Percentiles rank a stretch among this genome's conserved stretches.
Conservation (phyloP, 352 stramenopile species). For the Globisporangium okanoganense region DNA sequence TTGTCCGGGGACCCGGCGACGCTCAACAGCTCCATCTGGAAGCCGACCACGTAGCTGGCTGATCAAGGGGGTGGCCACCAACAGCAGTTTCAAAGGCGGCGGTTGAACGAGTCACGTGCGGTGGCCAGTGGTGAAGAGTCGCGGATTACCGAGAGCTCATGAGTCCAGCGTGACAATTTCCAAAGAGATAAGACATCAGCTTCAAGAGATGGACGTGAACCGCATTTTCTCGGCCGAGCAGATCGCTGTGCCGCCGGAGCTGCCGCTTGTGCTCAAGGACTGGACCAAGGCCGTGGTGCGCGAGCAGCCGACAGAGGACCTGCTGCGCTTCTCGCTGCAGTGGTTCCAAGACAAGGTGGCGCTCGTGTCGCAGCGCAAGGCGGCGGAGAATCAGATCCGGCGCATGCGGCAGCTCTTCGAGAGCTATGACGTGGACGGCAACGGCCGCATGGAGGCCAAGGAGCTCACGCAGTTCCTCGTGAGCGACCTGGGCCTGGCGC, state of each 20-base stretch:
- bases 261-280: slow-evolving; percentile 86
- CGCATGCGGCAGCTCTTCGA: slow-evolving; percentile 75
- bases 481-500: slow-evolving; percentile 53
- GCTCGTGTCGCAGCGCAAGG: slow-evolving; percentile 56
- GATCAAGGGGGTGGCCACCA: neutral
- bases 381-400: slow-evolving; percentile 56
- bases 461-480: slow-evolving; percentile 63
- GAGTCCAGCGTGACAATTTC: neutral
- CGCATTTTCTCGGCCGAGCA: slow-evolving; percentile 92
- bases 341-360: slow-evolving; percentile 83
- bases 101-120: neutral
- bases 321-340: slow-evolving; percentile 79
- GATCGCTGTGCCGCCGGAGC: slow-evolving; percentile 84
- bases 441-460: slow-evolving; percentile 77
- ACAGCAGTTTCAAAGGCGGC: slow-evolving; percentile 1
- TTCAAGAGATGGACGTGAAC: slow-evolving; percentile 82
- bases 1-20: slow-evolving; percentile 43
- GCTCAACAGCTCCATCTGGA: slow-evolving; percentile 33
- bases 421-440: slow-evolving; percentile 75
- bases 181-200: neutral
- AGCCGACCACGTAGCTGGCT: slow-evolving; percentile 9
- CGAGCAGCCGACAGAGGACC: slow-evolving; percentile 54
- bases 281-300: slow-evolving; percentile 90
- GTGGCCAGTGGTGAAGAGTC: neutral
- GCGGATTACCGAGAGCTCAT: neutral